Evolutionary conservation across 352 stramenopile genomes (phyloP).

Genomic region (Peronospora farinosa): DNA sequence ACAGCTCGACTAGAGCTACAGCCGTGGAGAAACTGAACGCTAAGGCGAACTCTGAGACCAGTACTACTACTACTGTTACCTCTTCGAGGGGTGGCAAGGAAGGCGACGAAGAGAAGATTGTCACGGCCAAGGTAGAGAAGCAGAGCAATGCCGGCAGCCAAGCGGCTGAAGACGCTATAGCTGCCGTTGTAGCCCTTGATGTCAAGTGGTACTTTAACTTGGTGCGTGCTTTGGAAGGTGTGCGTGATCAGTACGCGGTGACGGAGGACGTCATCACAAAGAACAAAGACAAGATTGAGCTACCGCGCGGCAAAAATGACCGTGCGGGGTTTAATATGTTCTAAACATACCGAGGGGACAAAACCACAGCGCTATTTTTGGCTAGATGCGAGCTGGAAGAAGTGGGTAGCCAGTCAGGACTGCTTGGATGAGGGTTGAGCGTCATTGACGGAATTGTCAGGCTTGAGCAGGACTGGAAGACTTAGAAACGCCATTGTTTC

Average conservation of each 20-base stretch:
- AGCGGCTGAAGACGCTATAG: constrained; percentile 49
- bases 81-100: constrained; percentile 57
- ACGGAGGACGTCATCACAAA: constrained; percentile 64
- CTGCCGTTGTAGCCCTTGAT: constrained; percentile 65
- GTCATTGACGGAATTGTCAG: neutral
- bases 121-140: constrained; percentile 56
- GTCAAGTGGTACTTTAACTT: constrained; percentile 85
- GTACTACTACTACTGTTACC: constrained; percentile 50
- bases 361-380: neutral
- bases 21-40: constrained; percentile 69
- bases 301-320: constrained; percentile 59
- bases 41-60: constrained; percentile 56
- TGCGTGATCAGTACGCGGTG: constrained; percentile 75
- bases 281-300: constrained; percentile 79
- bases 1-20: constrained; percentile 52
- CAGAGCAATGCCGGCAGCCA: constrained; percentile 28
- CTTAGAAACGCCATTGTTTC: constrained; percentile 10
- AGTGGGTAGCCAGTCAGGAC: neutral
- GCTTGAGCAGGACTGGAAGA: constrained; percentile 4
- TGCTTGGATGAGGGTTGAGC: no score
- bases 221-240: constrained; percentile 50
- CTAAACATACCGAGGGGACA: constrained; percentile 19
- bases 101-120: constrained; percentile 64
- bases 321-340: constrained; percentile 79
- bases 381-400: neutral